These are phyloP conservation scores for Cyberlindnera mycetangii DNA, from an alignment of 805 yeast species.

Conservation along the genomic window DNA sequence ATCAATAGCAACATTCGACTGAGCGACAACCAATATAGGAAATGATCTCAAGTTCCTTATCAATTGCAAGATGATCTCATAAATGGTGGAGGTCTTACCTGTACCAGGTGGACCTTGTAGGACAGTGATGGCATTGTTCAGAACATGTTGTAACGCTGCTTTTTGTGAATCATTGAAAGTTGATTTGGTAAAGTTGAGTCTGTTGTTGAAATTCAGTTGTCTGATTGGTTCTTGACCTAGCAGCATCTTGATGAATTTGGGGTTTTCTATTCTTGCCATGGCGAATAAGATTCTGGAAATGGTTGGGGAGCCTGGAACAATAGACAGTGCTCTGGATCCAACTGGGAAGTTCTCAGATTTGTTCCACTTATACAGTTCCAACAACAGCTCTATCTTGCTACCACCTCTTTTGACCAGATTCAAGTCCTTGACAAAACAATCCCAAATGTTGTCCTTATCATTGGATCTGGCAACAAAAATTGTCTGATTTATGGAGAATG, in stretches of 20 bases:
- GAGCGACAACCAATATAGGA: slow-evolving; percentile 72
- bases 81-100: slow-evolving; percentile 72
- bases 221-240: slow-evolving; percentile 53
- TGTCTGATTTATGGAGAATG: slow-evolving; percentile 58
- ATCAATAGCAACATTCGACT: slow-evolving; percentile 73
- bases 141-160: slow-evolving; percentile 36
- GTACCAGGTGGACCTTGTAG: slow-evolving; percentile 87
- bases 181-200: slow-evolving; percentile 46
- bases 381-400: slow-evolving; percentile 39
- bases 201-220: slow-evolving; percentile 56
- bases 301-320: slow-evolving; percentile 63
- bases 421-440: slow-evolving; percentile 49
- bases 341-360: slow-evolving; percentile 43
- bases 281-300: slow-evolving; percentile 62
- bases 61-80: slow-evolving; percentile 58
- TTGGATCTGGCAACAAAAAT: slow-evolving; percentile 46
- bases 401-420: slow-evolving; percentile 32
- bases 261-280: slow-evolving; percentile 56
- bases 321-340: slow-evolving; percentile 35
- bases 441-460: slow-evolving; percentile 57
- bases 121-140: slow-evolving; percentile 40
- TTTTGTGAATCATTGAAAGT: slow-evolving; percentile 58
- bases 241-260: slow-evolving; percentile 49
- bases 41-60: slow-evolving; percentile 51
- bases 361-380: slow-evolving; percentile 61